Evolutionary conservation across 768 basidiomycete species (phyloP).

Genomic region (Clathrus columnatus): DNA sequence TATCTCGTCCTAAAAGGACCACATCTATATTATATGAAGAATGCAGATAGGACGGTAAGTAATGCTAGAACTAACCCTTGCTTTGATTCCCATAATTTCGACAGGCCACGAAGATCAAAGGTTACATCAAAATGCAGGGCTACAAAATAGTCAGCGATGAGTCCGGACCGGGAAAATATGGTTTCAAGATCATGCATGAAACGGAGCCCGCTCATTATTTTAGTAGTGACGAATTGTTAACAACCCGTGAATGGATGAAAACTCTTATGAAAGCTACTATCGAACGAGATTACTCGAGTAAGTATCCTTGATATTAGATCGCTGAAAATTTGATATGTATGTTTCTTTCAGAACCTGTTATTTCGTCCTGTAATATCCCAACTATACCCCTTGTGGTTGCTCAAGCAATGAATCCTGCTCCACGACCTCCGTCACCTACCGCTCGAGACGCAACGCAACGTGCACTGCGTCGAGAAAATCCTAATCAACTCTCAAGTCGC

Average conservation of each 20-base stretch:
- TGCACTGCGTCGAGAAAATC: conserved; percentile 77
- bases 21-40: conserved; percentile 81
- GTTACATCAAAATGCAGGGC: conserved; percentile 85
- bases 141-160: conserved; percentile 93
- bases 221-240: conserved; percentile 77
- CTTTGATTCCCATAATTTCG: conserved; percentile 3
- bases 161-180: conserved; percentile 86
- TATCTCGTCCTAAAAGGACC: conserved; percentile 91
- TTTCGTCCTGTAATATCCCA: conserved; percentile 94
- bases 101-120: conserved; percentile 91
- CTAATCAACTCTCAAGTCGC: conserved; percentile 68
- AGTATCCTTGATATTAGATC: conserved; percentile 26
- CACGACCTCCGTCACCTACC: conserved; percentile 86
- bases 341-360: conserved; percentile 65
- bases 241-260: conserved; percentile 99
- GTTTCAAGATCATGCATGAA: conserved; percentile 90
- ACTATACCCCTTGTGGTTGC: conserved; percentile 93
- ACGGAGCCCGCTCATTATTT: conserved; percentile 83
- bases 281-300: conserved; percentile 84
- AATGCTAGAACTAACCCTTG: conserved; percentile 9
- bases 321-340: no score
- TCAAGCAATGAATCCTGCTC: conserved; percentile 93
- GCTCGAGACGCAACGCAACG: conserved; percentile 84
- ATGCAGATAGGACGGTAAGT: conserved; percentile 50
- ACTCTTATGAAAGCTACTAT: conserved; percentile 99